Base-by-base conservation (phyloP, 257 asterid genomes). In the Leonotis leonurus region DNA sequence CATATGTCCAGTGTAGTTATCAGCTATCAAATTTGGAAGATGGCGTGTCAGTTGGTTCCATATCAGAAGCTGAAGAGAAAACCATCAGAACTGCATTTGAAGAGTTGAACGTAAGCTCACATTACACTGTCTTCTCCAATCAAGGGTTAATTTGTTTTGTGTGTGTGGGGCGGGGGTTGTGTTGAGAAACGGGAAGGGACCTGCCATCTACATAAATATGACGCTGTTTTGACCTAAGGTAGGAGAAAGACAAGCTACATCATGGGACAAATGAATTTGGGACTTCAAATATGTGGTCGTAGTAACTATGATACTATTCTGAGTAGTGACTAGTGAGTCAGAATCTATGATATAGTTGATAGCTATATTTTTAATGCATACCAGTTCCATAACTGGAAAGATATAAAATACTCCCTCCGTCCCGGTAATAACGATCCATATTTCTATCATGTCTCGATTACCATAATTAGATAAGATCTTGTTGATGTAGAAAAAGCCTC, bases 21-120 rank as follows among this genome's bases (percentile, higher is more conserved):
- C 87, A 66, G 52, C 64, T 80, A 76, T 70, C 84, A 51, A 75
- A 82, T 64, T 67, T 87, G 77, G 96, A 85, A 27, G 94, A 88
- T 68, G 85, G 82, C 24, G 50, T 78, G 61, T 88, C 95, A 64
- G 16, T 61, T 1, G 55, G 82, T 70, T 84, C 85, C 60, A 72
- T 85, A 30, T 88, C 96, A 32, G 98, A 90, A 75, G 88, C 84
- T 27, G 98, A 90, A 71, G 98, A 85, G 71, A 90, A 79, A 81
- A 73, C 78, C 49, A 73, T 75, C 36, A 75, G 17, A 60, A 77
- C 89, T 72, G 77, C 83, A 59, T 72, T 51, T 65, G 79, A 82
- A 72, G 87, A 88, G 62, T 53, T 73, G 75, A 80, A 70, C 76
- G 95, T 81, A 70, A 66, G 83, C 56, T 37, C 55, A 65, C 46